Conservation (phyloP, 176 grass and related monocot genomes). For the Rhynchospora breviuscula region DNA sequence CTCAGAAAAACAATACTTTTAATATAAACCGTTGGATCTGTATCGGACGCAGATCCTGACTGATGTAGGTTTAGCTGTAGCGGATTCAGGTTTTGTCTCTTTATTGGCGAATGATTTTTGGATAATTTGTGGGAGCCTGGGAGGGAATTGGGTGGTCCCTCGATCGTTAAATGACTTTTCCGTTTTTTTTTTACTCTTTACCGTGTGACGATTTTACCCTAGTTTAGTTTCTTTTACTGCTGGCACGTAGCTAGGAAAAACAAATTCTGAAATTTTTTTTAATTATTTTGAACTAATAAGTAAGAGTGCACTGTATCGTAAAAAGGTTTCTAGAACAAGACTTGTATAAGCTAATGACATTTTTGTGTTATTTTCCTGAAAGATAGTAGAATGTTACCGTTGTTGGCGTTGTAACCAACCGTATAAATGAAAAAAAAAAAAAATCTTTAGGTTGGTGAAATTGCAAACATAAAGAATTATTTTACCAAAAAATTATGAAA, state of each 20-base stretch:
- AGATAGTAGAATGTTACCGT: too few relatives aligned
- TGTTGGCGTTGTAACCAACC: too few relatives aligned
- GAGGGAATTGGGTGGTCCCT: background rate
- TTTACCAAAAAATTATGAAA: too few relatives aligned
- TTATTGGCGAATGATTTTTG: slow-evolving; percentile 17
- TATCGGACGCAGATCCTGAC: background rate
- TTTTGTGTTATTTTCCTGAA: too few relatives aligned
- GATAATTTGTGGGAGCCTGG: background rate
- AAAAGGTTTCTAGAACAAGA: too few relatives aligned
- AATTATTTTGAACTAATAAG: background rate
- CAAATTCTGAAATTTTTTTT: background rate
- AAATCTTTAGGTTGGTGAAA: too few relatives aligned
- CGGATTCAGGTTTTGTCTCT: background rate
- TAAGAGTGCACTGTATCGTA: too few relatives aligned
- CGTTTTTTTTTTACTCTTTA: background rate
- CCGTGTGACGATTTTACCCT: background rate
- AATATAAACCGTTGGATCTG: background rate
- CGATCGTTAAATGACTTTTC: background rate
- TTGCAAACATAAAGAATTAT: too few relatives aligned
- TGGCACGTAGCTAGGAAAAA: background rate
- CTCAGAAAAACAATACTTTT: background rate
- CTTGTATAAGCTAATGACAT: too few relatives aligned
- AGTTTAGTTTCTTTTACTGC: background rate
- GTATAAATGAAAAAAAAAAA: too few relatives aligned
- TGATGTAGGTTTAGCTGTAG: background rate